Percentiles rank a stretch among this genome's conserved stretches.
These are phyloP conservation scores for Penicillium thymicola DNA, from an alignment of 2,329 filamentous ascomycete genomes.

Conservation along the genomic window DNA sequence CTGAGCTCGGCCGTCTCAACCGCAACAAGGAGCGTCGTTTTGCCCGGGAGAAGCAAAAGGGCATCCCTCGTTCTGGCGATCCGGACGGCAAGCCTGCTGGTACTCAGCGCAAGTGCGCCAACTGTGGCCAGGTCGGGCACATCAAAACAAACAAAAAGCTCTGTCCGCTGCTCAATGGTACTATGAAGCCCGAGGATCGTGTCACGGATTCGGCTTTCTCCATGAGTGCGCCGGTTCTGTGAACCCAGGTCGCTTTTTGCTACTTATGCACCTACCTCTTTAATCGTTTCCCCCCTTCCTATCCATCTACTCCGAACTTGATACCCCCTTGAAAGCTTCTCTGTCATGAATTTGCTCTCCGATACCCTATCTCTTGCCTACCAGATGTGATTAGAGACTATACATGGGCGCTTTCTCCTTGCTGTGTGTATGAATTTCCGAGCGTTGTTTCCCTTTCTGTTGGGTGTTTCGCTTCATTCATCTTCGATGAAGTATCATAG, in stretches of 20 bases:
- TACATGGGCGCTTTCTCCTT: not conserved
- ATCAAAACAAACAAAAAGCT: conserved; percentile 99
- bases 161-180: conserved; percentile 82
- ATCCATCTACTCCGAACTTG: conserved; percentile 8
- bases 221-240: conserved; percentile 42
- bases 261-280: not conserved
- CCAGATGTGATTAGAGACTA: not conserved
- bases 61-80: conserved; percentile 48
- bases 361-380: conserved; percentile 13
- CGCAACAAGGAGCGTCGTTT: conserved; percentile 89
- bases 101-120: conserved; percentile 84
- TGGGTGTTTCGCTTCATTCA: not conserved
- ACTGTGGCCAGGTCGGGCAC: conserved; percentile 93
- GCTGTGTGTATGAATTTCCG: not conserved
- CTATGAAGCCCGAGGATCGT: conserved; percentile 59
- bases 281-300: not conserved
- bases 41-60: conserved; percentile 87
- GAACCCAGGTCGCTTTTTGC: conserved; percentile 15
- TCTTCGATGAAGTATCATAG: not conserved
- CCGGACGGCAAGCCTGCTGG: conserved; percentile 62
- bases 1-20: conserved; percentile 77
- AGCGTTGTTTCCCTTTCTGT: not conserved
- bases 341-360: conserved; percentile 5
- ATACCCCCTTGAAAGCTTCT: conserved; percentile 9
- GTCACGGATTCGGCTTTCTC: conserved; percentile 47